These are phyloP conservation scores for Colletotrichum sp. DNA, from an alignment of 2,329 filamentous ascomycete genomes.

Conservation along the genomic window DNA sequence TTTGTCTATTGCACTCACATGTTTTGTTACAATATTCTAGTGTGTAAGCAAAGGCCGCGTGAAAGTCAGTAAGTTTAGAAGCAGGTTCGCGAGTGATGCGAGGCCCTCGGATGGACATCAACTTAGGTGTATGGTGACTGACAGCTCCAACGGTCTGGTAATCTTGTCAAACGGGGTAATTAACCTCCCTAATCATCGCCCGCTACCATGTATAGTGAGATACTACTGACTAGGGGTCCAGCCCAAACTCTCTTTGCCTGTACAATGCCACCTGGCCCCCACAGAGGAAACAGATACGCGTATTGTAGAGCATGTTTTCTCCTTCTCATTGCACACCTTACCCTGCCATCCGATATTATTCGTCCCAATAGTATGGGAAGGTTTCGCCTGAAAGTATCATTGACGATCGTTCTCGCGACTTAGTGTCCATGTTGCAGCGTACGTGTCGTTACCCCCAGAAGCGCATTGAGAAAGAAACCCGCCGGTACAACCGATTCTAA, in stretches of 20 bases:
- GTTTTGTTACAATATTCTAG: neutral
- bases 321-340: neutral
- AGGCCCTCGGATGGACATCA: neutral
- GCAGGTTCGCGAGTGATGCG: neutral
- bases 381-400: neutral
- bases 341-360: neutral
- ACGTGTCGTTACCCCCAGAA: neutral
- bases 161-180: neutral
- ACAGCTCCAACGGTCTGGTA: neutral
- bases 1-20: neutral
- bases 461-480: neutral
- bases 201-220: neutral
- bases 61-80: accelerated
- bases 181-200: neutral
- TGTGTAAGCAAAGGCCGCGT: neutral
- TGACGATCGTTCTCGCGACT: neutral
- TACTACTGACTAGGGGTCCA: neutral
- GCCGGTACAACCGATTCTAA: neutral
- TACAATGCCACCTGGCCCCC: neutral
- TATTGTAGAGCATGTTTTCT: neutral
- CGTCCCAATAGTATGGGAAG: neutral
- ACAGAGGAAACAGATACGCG: neutral
- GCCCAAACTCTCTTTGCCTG: neutral
- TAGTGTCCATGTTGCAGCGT: neutral
- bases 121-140: neutral